Percentiles rank a stretch among this genome's conserved stretches.
Evolutionary conservation across 148 eudicot genomes (phyloP).

Genomic region (Nepenthes gracilis): DNA sequence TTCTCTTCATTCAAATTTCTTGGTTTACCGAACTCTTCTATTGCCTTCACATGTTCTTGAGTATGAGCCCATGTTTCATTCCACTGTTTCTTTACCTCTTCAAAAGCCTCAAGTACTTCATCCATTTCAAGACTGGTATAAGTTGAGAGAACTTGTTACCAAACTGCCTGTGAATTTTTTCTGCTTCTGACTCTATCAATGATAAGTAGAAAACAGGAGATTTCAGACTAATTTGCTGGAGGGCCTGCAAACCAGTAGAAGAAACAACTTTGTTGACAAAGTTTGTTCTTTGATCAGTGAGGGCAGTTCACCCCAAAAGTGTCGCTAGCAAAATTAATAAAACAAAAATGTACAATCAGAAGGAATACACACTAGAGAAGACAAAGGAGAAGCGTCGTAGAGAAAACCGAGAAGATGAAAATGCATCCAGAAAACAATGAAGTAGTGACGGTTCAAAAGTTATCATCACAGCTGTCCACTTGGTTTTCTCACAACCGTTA

Average conservation of each 20-base stretch:
- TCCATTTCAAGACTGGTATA: conserved; percentile 31
- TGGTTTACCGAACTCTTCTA: conserved; percentile 60
- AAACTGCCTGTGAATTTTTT: background rate
- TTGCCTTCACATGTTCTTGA: conserved; percentile 43
- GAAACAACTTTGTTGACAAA: background rate
- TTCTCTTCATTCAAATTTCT: conserved; percentile 20
- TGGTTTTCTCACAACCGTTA: too few species aligned
- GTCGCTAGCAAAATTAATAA: too few species aligned
- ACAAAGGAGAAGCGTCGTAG: too few species aligned
- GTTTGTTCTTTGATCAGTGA: too few species aligned
- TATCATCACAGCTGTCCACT: too few species aligned
- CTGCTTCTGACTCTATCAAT: background rate
- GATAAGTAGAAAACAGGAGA: background rate
- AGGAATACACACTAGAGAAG: too few species aligned
- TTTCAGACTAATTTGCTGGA: background rate
- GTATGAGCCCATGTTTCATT: conserved; percentile 44
- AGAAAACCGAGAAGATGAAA: too few species aligned
- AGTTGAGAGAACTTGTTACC: background rate
- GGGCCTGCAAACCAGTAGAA: background rate
- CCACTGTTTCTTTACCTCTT: conserved; percentile 69
- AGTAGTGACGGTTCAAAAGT: too few species aligned
- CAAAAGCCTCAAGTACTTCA: conserved; percentile 58
- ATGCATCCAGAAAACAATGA: too few species aligned
- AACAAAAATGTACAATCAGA: too few species aligned
- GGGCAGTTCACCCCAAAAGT: too few species aligned